Evolutionary conservation across 495 filamentous ascomycete genomes (phyloP).

Genomic region (Oidiodendron maius): DNA sequence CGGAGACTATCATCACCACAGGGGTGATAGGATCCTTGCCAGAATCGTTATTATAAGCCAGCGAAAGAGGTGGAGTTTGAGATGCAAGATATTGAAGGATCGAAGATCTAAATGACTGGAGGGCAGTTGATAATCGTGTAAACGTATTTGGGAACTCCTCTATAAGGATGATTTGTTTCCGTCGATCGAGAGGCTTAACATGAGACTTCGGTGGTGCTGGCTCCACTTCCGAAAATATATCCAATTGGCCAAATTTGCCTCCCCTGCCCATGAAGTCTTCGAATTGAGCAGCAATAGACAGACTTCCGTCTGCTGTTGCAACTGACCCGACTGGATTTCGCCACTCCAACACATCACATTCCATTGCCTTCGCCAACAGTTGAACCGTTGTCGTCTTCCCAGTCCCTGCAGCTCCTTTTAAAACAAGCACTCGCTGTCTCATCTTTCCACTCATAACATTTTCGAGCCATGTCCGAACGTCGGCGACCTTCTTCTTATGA

Average conservation of each 20-base stretch:
- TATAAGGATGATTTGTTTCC: constrained; percentile 64
- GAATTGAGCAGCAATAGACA: constrained; percentile 69
- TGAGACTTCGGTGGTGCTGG: constrained; percentile 23
- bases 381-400: constrained; percentile 88
- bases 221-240: constrained; percentile 42
- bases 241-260: constrained; percentile 71
- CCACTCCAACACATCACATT: constrained; percentile 81
- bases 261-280: constrained; percentile 83
- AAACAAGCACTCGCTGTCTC: constrained; percentile 65
- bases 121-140: constrained; percentile 54
- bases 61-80: constrained; percentile 39
- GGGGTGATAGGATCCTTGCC: constrained; percentile 49
- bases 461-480: constrained; percentile 78
- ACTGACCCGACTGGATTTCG: constrained; percentile 67
- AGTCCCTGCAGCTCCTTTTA: constrained; percentile 87
- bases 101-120: constrained; percentile 69
- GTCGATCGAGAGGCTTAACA: constrained; percentile 19
- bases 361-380: constrained; percentile 65
- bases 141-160: constrained; percentile 94
- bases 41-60: constrained; percentile 19
- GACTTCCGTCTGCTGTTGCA: constrained; percentile 47
- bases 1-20: constrained; percentile 84
- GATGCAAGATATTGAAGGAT: constrained; percentile 68
- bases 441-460: constrained; percentile 59
- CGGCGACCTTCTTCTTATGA: constrained; percentile 85